These are phyloP conservation scores for Triadica sebifera DNA, from an alignment of 345 rosid species.

Conservation along the genomic window DNA sequence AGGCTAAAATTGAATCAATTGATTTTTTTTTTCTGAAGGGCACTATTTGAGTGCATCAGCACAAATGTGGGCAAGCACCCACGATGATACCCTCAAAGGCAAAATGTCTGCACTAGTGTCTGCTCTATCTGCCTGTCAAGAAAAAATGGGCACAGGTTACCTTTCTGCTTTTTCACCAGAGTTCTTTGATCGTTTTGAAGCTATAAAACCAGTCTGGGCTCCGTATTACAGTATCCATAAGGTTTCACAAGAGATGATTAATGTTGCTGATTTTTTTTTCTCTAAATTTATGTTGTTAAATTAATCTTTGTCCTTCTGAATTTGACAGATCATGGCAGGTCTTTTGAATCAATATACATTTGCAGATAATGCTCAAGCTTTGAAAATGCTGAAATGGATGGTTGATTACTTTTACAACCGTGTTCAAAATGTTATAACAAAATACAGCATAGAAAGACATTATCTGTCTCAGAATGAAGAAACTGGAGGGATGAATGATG, in stretches of 20 bases:
- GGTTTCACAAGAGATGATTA: conserved; percentile 27
- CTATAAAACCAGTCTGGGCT: conserved; percentile 83
- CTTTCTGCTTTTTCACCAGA: conserved; percentile 91
- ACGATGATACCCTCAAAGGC: conserved; percentile 53
- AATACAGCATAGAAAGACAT: conserved; percentile 59
- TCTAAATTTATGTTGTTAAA: not conserved
- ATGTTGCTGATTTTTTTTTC: not conserved
- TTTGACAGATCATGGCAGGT: conserved; percentile 78
- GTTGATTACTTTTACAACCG: conserved; percentile 78
- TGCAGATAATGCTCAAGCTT: conserved; percentile 61
- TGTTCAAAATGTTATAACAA: conserved; percentile 66
- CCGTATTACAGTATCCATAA: conserved; percentile 96
- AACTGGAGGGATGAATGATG: conserved; percentile 96
- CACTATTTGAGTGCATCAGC: conserved; percentile 92
- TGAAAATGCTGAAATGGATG: conserved; percentile 77
- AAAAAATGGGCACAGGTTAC: conserved; percentile 69
- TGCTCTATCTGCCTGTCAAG: conserved; percentile 69
- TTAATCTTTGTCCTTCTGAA: conserved; percentile 13
- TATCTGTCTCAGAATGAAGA: conserved; percentile 85
- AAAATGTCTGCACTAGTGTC: conserved; percentile 74
- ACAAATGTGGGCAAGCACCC: conserved; percentile 95
- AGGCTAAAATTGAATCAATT: not conserved
- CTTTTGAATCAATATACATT: conserved; percentile 72
- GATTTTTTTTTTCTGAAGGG: conserved; percentile 49
- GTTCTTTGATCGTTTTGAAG: conserved; percentile 76